Evolutionary conservation across 192 early-diverging fungal genomes (phyloP), one percentile per base, ranked within the genome.

Genomic region (Mortierella alpina): DNA sequence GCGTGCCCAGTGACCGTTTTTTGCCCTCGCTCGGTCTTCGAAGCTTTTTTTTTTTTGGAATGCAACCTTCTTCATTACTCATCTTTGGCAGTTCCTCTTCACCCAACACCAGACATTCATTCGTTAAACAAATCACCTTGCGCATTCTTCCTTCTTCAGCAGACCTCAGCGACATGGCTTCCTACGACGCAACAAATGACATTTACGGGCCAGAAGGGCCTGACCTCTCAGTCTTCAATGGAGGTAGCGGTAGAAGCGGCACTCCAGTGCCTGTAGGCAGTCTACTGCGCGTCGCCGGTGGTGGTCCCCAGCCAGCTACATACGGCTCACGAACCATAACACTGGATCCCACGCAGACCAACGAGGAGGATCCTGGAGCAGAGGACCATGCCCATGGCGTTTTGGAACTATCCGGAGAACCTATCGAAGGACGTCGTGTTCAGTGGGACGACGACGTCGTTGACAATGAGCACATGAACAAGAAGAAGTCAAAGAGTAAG

Each of bases 401-500:
- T 4, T 67, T 90, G 7, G 73, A 83, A 7, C 70, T 90, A 14
- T 81, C 83, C 11, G 90, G 90, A 20, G 89, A 90, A 41, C 72
- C 83, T 53, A 48, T 56, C 13, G 41, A 67, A 31, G 73, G 73
- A 55, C 70, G 82, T 17, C 70, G 70, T 15, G 88, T 93, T 39
- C 88, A 89, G 20, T 93, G 92, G 92, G 91, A 86, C 56, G 88
- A 86, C 12, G 76, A 84, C 47, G 91, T 92, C 10, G 73, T 91
- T 15, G 90, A 93, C 67, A 93, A 93, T 69, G 92, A 93, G 68
- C 86, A 91, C 45, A 73, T 93, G 83, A 85, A 85, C 31, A 89
- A 86, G 47, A 93, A 93, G 78, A 91, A 86, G 53, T 89, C 88
- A 45, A 93, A 93, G 84, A 89, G 91, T 91, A 83, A 68, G 72